Conservation (phyloP, 345 rosid species). For the Populus euphratica region DNA sequence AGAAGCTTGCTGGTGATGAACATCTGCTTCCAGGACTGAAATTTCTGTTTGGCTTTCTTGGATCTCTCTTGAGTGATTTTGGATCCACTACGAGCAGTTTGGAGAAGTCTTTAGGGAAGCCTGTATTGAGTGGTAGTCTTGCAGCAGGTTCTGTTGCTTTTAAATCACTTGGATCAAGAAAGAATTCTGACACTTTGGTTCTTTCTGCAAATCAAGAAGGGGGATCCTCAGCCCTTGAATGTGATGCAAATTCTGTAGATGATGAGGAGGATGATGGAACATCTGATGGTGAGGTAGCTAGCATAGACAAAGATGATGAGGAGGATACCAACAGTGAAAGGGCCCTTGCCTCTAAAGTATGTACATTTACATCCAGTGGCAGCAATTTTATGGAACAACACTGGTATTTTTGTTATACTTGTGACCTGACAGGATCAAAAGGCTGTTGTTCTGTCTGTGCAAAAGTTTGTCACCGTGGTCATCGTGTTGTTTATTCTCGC, state of each 20-base stretch:
- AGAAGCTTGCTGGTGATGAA: constrained; percentile 67
- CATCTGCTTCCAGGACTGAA: constrained; percentile 71
- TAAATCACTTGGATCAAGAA: constrained; percentile 59
- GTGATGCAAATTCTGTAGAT: constrained; percentile 93
- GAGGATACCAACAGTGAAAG: constrained; percentile 86
- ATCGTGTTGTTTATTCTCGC: constrained; percentile 97
- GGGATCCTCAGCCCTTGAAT: constrained; percentile 63
- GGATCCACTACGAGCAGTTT: constrained; percentile 44
- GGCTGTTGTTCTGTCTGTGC: constrained; percentile 99
- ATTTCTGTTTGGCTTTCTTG: constrained; percentile 79
- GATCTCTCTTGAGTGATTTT: constrained; percentile 59
- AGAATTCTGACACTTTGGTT: constrained; percentile 63
- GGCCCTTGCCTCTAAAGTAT: constrained; percentile 87
- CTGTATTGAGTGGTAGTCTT: constrained; percentile 41
- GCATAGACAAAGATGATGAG: constrained; percentile 95
- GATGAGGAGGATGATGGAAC: constrained; percentile 99
- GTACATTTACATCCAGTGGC: constrained; percentile 98
- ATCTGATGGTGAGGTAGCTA: constrained; percentile 96
- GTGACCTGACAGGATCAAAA: constrained; percentile 92
- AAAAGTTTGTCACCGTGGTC: constrained; percentile 98
- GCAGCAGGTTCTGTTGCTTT: constrained; percentile 45
- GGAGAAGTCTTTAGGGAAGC: constrained; percentile 49
- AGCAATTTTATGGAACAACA: constrained; percentile 99
- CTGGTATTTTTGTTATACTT: constrained; percentile 99
- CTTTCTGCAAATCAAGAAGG: constrained; percentile 72